These are phyloP conservation scores for Psilocybe tampanensis DNA, from an alignment of 768 basidiomycete species.

Conservation along the genomic window DNA sequence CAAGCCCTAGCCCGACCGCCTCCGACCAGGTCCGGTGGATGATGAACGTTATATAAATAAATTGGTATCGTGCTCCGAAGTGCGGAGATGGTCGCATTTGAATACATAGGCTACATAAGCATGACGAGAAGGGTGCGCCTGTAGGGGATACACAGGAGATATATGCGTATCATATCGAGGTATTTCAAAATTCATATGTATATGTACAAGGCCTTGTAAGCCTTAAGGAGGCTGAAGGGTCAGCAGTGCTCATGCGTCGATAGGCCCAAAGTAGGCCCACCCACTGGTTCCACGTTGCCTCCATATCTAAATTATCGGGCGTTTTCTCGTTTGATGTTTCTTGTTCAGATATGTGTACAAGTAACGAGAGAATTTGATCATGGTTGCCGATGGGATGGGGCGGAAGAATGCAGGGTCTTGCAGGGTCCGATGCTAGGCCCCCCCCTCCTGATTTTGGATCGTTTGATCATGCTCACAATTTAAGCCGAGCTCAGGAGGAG, in stretches of 20 bases:
- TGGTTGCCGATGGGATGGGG: constrained; percentile 18
- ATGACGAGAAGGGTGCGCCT: neutral
- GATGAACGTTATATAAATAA: neutral
- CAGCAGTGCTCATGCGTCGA: too few species aligned
- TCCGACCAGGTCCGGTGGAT: constrained; percentile 10
- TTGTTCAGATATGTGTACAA: neutral
- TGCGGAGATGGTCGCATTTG: constrained; percentile 1
- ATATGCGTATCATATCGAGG: neutral
- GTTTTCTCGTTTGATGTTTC: neutral
- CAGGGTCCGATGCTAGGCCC: neutral
- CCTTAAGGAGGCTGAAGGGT: neutral
- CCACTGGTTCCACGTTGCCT: constrained; percentile 12
- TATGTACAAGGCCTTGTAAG: neutral
- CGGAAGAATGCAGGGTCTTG: constrained; percentile 5
- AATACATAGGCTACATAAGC: neutral
- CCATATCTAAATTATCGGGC: constrained; percentile 20
- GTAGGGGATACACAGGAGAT: neutral
- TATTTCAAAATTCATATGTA: neutral
- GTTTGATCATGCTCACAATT: constrained; percentile 4
- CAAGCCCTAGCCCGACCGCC: neutral
- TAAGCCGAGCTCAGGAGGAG: neutral
- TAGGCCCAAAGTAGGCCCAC: constrained; percentile 1
- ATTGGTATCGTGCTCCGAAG: constrained; percentile 10
- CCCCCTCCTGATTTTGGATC: constrained; percentile 1
- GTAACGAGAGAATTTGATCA: constrained; percentile 12